Conservation (phyloP, 805 yeast species). For the Candida sakaeoensis region DNA sequence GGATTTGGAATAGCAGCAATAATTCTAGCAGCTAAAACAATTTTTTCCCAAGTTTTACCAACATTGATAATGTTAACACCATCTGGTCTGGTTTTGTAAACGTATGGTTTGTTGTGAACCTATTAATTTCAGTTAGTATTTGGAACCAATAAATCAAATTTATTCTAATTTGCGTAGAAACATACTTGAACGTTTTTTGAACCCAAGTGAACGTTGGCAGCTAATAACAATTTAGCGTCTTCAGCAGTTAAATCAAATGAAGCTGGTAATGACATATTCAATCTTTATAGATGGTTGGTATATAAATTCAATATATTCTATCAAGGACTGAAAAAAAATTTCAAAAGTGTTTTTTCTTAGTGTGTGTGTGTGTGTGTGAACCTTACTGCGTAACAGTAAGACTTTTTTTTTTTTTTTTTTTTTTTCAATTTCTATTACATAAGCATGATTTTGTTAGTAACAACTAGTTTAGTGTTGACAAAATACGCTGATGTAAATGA, state of each 20-base stretch:
- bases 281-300: constrained; percentile 1
- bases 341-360: constrained; percentile 4
- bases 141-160: no score
- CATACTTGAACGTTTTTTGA: constrained; percentile 99
- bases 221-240: constrained; percentile 98
- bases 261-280: constrained; percentile 76
- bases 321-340: constrained; percentile 5
- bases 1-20: constrained; percentile 99
- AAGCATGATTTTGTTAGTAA: no score
- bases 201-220: constrained; percentile 99
- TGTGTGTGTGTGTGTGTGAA: no score
- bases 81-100: constrained; percentile 97
- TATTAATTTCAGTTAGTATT: constrained; percentile 21
- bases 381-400: not conserved
- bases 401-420: not conserved
- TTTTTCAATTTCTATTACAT: no score
- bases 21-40: constrained; percentile 98
- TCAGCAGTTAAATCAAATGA: constrained; percentile 91
- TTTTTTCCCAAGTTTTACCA: constrained; percentile 99
- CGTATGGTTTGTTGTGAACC: constrained; percentile 97
- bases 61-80: constrained; percentile 98
- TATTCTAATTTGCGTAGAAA: no score
- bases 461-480: no score
- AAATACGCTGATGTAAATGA: no score
- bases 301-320: constrained; percentile 5